A percentile compares a stretch with the other conserved stretches of the same genome.
Evolutionary conservation across 2,329 filamentous ascomycete genomes (phyloP).

Genomic region (Microsporum ferrugineum): DNA sequence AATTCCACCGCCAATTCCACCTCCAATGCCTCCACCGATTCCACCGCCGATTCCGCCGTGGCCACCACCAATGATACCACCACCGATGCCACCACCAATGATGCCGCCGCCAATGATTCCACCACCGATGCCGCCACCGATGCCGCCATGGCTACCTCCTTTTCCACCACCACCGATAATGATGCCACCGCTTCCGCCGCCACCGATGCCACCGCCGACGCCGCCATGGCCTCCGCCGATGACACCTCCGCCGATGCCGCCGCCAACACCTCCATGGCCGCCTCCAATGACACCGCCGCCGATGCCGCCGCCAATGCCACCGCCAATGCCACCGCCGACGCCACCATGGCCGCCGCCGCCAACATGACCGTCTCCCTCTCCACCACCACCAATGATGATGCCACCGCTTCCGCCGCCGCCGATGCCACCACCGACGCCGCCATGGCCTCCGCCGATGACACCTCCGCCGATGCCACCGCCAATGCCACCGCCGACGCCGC

Average conservation of each 20-base stretch:
- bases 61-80: background rate
- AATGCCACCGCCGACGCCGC: background rate
- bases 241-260: background rate
- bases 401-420: background rate
- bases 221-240: background rate
- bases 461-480: background rate
- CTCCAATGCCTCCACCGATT: constrained; percentile 19
- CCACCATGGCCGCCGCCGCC: background rate
- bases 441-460: background rate
- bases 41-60: background rate
- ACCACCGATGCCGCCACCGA: background rate
- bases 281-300: no score
- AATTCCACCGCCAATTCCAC: constrained; percentile 25
- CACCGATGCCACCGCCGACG: background rate
- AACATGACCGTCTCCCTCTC: background rate
- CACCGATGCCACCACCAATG: background rate
- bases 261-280: background rate
- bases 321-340: background rate
- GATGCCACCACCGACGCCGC: background rate
- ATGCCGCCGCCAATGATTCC: background rate
- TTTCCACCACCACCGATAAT: background rate
- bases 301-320: background rate
- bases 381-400: background rate
- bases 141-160: background rate
- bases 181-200: background rate